phyloP scores from a whole-genome alignment of 2,329 filamentous ascomycete genomes.

The Penicillium sp. region DNA sequence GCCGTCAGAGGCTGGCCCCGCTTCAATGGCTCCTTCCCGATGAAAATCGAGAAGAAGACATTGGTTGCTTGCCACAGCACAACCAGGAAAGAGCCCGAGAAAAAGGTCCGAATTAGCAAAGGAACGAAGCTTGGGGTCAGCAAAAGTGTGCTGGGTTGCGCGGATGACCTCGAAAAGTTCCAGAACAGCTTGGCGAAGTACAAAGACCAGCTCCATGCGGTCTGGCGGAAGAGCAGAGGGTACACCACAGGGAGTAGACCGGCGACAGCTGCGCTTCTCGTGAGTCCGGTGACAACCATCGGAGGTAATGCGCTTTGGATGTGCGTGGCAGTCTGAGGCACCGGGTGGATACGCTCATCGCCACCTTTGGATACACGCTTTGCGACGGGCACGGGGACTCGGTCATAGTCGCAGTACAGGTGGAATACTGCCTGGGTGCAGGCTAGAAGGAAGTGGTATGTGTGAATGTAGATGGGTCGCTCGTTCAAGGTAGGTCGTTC shows the following conservation, averaged over 20 bases:
- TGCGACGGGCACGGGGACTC: slow-evolving; percentile 58
- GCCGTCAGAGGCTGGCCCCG: slow-evolving; percentile 80
- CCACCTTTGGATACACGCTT: slow-evolving; percentile 37
- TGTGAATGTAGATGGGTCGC: slow-evolving; percentile 77
- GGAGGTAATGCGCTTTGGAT: slow-evolving; percentile 41
- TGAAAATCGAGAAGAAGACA: slow-evolving; percentile 76
- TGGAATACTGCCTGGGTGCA: slow-evolving; percentile 71
- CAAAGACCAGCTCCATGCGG: slow-evolving; percentile 72
- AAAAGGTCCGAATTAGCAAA: slow-evolving; percentile 60
- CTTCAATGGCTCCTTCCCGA: slow-evolving; percentile 81
- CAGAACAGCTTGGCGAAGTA: slow-evolving; percentile 73
- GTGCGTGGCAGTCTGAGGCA: slow-evolving; percentile 42
- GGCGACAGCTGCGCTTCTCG: slow-evolving; percentile 45
- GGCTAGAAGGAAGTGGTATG: slow-evolving; percentile 70
- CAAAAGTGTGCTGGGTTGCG: slow-evolving; percentile 58
- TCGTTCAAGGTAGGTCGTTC: slow-evolving; percentile 84
- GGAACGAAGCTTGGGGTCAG: slow-evolving; percentile 60
- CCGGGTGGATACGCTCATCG: slow-evolving; percentile 42
- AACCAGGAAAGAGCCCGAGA: slow-evolving; percentile 69
- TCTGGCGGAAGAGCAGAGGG: slow-evolving; percentile 62
- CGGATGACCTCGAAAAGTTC: slow-evolving; percentile 73
- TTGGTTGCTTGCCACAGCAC: slow-evolving; percentile 79
- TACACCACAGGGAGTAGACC: slow-evolving; percentile 63
- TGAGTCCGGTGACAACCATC: slow-evolving; percentile 38
- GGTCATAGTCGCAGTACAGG: slow-evolving; percentile 74